phyloP scores from a whole-genome alignment of 2,329 filamentous ascomycete genomes.

The Lasiodiplodia hormozganensis region DNA sequence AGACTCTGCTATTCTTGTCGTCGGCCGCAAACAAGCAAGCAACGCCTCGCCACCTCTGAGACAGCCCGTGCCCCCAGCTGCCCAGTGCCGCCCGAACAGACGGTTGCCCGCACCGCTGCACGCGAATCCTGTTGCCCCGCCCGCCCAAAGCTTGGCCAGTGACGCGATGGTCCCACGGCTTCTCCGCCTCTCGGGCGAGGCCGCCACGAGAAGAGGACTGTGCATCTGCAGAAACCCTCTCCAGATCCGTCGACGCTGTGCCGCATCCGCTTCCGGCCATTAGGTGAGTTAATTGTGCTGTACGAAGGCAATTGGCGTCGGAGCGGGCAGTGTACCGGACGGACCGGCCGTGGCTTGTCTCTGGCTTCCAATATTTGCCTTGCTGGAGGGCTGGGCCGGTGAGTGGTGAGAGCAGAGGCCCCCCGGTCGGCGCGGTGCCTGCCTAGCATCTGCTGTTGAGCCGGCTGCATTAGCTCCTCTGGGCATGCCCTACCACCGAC shows the following conservation, averaged over 20 bases:
- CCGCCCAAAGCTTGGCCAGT: constrained; percentile 3
- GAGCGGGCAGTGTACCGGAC: too few species aligned
- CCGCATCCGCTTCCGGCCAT: not conserved
- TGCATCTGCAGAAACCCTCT: not conserved
- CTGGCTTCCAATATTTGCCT: not conserved
- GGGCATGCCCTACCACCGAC: constrained; percentile 14
- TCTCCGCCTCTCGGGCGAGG: not conserved
- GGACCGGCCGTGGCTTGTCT: not conserved
- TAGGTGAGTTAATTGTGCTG: not conserved
- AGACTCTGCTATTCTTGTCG: constrained; percentile 10
- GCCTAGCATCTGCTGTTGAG: constrained; percentile 20
- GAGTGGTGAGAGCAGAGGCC: constrained; percentile 6
- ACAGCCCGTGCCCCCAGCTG: constrained; percentile 7
- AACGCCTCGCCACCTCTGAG: not conserved
- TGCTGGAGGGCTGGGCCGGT: not conserved
- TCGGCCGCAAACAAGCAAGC: not conserved
- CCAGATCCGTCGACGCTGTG: not conserved
- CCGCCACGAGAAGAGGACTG: not conserved
- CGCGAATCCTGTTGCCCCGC: constrained; percentile 12
- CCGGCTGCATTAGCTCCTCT: constrained; percentile 5
- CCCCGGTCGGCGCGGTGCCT: constrained; percentile 6
- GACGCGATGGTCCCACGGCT: constrained; percentile 2
- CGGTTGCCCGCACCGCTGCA: constrained; percentile 11
- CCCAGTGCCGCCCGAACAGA: not conserved
- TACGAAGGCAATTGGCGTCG: not conserved